Evolutionary conservation across 768 basidiomycete genomes (phyloP).

Genomic region (Psilocybe azurescens): DNA sequence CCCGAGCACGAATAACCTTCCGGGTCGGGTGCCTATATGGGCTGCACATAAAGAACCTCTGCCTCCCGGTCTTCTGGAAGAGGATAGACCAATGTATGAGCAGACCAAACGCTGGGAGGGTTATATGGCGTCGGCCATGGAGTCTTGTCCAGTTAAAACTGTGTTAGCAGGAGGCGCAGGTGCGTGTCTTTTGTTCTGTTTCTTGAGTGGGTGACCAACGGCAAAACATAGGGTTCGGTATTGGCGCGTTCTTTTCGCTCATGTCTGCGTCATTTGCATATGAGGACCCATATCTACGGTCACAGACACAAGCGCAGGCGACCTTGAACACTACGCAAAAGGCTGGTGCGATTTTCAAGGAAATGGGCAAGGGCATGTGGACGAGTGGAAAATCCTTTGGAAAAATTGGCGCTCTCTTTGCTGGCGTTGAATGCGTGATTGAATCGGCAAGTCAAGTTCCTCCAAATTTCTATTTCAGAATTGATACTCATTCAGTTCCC

Average conservation of each 20-base stretch:
- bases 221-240: constrained; percentile 70
- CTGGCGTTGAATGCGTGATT: constrained; percentile 95
- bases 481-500: constrained; percentile 1
- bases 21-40: constrained; percentile 73
- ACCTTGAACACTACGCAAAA: constrained; percentile 74
- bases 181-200: constrained; percentile 40
- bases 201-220: background rate
- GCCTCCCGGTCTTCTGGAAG: constrained; percentile 82
- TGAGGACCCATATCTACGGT: constrained; percentile 87
- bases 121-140: constrained; percentile 74
- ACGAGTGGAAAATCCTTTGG: constrained; percentile 89
- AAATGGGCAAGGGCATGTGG: constrained; percentile 96
- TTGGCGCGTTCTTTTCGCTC: constrained; percentile 94
- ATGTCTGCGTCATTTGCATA: constrained; percentile 97
- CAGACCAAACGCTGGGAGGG: constrained; percentile 82
- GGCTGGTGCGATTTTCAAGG: constrained; percentile 83
- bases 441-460: constrained; percentile 76
- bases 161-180: constrained; percentile 83
- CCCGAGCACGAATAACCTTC: constrained; percentile 38
- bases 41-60: constrained; percentile 88
- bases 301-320: constrained; percentile 58
- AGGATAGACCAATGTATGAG: constrained; percentile 69
- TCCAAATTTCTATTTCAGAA: background rate
- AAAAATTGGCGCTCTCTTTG: constrained; percentile 92
- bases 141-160: constrained; percentile 87